Percentiles rank a stretch among this genome's conserved stretches.
These are phyloP conservation scores for Chalciporus pseudorubinellus DNA, from an alignment of 768 basidiomycete species.

Conservation along the genomic window DNA sequence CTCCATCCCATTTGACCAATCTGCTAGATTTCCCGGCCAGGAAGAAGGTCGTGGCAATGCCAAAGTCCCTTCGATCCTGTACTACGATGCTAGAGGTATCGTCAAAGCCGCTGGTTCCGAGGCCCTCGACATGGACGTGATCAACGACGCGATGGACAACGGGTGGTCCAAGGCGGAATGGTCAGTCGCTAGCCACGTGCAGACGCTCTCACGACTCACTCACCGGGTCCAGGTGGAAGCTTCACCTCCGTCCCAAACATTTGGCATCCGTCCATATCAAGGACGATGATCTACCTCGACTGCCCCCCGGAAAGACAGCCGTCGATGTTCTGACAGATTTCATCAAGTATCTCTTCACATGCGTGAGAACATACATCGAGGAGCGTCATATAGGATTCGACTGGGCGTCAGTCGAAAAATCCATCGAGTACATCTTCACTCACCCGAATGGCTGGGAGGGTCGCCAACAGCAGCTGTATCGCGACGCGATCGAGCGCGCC, in stretches of 20 bases:
- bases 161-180: slow-evolving; percentile 45
- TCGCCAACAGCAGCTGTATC: slow-evolving; percentile 21
- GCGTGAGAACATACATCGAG: slow-evolving; percentile 13
- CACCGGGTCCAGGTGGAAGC: slow-evolving; percentile 28
- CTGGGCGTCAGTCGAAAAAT: slow-evolving; percentile 11
- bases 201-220: background rate
- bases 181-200: slow-evolving; percentile 17
- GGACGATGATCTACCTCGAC: slow-evolving; percentile 33
- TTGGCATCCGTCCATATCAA: slow-evolving; percentile 23
- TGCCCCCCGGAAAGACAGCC: slow-evolving; percentile 20
- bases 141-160: slow-evolving; percentile 35
- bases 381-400: slow-evolving; percentile 10
- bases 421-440: slow-evolving; percentile 21
- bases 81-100: slow-evolving; percentile 39
- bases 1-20: background rate
- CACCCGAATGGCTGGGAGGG: slow-evolving; percentile 32
- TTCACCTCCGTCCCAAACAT: slow-evolving; percentile 37
- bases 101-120: slow-evolving; percentile 42
- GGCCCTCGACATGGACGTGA: slow-evolving; percentile 35
- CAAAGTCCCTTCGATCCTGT: slow-evolving; percentile 47
- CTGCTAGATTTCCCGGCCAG: slow-evolving; percentile 36
- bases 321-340: slow-evolving; percentile 18
- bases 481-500: slow-evolving; percentile 20
- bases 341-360: slow-evolving; percentile 16
- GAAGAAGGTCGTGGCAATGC: slow-evolving; percentile 37